phyloP scores from a whole-genome alignment of 345 rosid species.

The Aethionema arabicum region DNA sequence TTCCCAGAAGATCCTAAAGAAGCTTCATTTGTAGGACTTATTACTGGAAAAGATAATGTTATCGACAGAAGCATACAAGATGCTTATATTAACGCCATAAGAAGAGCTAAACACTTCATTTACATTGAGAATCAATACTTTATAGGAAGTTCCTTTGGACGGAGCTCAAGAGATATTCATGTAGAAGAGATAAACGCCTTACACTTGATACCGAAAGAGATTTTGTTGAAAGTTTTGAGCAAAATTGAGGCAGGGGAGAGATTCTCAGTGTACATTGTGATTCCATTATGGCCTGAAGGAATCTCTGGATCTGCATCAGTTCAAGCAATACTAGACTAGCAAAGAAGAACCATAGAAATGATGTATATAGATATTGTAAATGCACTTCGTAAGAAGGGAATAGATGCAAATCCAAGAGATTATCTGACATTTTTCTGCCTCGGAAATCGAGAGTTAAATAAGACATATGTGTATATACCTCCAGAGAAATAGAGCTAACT shows the following conservation, averaged over 20 bases:
- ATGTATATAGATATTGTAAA: constrained; percentile 65
- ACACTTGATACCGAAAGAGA: constrained; percentile 78
- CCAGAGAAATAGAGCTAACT: constrained; percentile 43
- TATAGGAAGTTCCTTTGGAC: constrained; percentile 74
- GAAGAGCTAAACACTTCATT: constrained; percentile 75
- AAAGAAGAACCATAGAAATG: constrained; percentile 84
- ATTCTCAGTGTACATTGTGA: constrained; percentile 68
- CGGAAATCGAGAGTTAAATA: constrained; percentile 55
- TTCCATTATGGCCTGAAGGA: constrained; percentile 94
- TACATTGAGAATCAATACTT: constrained; percentile 90
- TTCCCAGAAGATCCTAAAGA: constrained; percentile 43
- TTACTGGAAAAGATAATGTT: constrained; percentile 52
- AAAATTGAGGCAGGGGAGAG: constrained; percentile 75
- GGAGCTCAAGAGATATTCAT: constrained; percentile 48
- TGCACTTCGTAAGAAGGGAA: constrained; percentile 48
- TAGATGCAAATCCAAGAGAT: constrained; percentile 53
- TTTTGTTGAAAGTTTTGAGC: constrained; percentile 67
- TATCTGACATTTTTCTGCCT: constrained; percentile 77
- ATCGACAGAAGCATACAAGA: constrained; percentile 87
- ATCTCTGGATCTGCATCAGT: constrained; percentile 62
- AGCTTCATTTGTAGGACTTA: constrained; percentile 49
- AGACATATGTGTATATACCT: constrained; percentile 46
- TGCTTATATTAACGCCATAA: constrained; percentile 70
- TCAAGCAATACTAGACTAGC: constrained; percentile 88
- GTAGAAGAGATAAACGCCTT: constrained; percentile 56